These are phyloP conservation scores for Osmanthus fragrans DNA, from an alignment of 257 asterid species.

Conservation along the genomic window DNA sequence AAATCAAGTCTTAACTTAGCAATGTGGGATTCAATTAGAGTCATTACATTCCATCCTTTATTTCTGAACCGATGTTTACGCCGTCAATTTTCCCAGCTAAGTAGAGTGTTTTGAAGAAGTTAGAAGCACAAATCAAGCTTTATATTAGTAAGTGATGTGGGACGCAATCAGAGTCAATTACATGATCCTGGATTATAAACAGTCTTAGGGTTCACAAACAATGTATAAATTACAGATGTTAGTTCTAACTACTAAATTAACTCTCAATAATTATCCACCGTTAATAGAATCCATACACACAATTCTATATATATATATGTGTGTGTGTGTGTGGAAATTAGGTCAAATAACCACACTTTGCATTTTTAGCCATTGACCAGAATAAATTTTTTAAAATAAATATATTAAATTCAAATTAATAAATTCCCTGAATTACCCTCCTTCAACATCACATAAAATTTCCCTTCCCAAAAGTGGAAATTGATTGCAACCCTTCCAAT, in stretches of 20 bases:
- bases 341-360: no score
- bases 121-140: background rate
- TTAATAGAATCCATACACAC: conserved; percentile 2
- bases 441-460: no score
- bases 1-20: background rate
- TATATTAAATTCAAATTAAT: no score
- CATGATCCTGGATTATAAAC: background rate
- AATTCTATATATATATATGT: background rate
- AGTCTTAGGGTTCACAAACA: background rate
- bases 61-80: no score
- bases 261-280: background rate
- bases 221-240: background rate
- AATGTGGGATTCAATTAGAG: background rate
- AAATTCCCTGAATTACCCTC: no score
- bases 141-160: background rate
- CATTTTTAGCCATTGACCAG: no score
- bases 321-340: no score
- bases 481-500: no score
- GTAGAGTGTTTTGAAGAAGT: background rate
- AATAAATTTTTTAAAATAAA: no score
- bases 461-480: no score
- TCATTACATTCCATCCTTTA: background rate
- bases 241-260: background rate
- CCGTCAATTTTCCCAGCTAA: background rate
- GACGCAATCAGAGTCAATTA: background rate